Percentiles rank a stretch among this genome's conserved stretches.
Evolutionary conservation across 129 eudicot species (phyloP).

Genomic region (Ambrosia artemisiifolia): DNA sequence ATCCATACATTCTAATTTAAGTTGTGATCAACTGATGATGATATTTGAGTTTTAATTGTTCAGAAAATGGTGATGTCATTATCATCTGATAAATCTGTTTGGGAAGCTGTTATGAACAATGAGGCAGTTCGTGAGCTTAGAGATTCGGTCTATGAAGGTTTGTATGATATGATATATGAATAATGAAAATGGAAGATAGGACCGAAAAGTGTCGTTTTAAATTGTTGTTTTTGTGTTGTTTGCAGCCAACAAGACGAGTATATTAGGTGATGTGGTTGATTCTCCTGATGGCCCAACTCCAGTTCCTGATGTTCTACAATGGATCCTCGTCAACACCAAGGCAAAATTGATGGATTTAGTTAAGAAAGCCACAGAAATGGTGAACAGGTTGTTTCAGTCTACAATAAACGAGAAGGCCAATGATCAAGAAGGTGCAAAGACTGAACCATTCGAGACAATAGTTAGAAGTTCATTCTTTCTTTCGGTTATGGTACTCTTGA

Average conservation of each 20-base stretch:
- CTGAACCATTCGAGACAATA: conserved; percentile 37
- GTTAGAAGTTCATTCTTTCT: conserved; percentile 50
- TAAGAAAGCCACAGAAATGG: conserved; percentile 38
- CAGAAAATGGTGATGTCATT: conserved; percentile 68
- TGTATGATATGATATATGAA: neutral
- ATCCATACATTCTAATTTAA: neutral
- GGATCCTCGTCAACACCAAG: conserved; percentile 44
- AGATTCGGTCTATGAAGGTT: conserved; percentile 57
- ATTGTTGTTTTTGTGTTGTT: too few species aligned
- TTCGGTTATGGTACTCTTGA: conserved; percentile 50
- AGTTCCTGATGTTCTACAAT: conserved; percentile 29
- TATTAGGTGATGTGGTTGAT: conserved; percentile 15
- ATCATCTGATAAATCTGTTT: conserved; percentile 70
- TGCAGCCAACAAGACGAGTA: conserved; percentile 30
- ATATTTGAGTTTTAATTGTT: conserved; percentile 6
- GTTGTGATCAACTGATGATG: neutral
- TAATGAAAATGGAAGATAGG: neutral
- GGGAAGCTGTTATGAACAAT: conserved; percentile 83
- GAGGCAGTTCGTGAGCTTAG: conserved; percentile 70
- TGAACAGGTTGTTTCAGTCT: conserved; percentile 34
- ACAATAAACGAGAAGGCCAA: conserved; percentile 19
- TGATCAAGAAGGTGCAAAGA: conserved; percentile 9
- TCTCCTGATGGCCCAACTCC: conserved; percentile 28
- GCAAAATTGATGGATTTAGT: conserved; percentile 48
- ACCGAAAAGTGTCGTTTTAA: neutral